Conservation (phyloP, 495 filamentous ascomycete genomes). For the Penicillium angulare region DNA sequence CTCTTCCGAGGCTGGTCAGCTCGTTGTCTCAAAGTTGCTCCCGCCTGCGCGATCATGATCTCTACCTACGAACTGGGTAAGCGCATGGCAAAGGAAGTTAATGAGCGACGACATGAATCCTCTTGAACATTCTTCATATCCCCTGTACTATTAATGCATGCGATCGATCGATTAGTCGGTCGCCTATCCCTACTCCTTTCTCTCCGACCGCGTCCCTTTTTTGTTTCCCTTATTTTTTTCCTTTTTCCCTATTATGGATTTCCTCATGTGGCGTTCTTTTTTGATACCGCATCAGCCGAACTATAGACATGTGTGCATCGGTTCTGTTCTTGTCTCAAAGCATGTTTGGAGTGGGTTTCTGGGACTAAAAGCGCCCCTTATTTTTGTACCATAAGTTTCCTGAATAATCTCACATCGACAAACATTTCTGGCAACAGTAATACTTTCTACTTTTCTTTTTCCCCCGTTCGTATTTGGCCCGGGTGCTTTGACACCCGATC, state of each 20-base stretch:
- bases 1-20: slow-evolving; percentile 90
- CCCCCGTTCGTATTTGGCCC: no score
- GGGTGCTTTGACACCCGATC: slow-evolving; percentile 24
- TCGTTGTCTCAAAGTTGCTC: slow-evolving; percentile 89
- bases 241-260: slow-evolving; percentile 5
- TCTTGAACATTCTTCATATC: slow-evolving; percentile 8
- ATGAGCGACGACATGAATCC: slow-evolving; percentile 57
- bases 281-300: slow-evolving; percentile 32
- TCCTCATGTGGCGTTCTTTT: slow-evolving; percentile 20
- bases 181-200: slow-evolving; percentile 9
- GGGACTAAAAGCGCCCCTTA: slow-evolving; percentile 9
- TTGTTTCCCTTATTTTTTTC: slow-evolving; percentile 8
- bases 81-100: slow-evolving; percentile 75
- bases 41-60: slow-evolving; percentile 99
- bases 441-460: background rate
- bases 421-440: background rate
- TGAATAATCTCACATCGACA: slow-evolving; percentile 4
- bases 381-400: slow-evolving; percentile 13
- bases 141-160: slow-evolving; percentile 30
- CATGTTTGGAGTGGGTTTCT: slow-evolving; percentile 13
- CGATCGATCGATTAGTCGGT: slow-evolving; percentile 17
- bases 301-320: slow-evolving; percentile 27
- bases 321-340: slow-evolving; percentile 7
- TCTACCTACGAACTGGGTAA: slow-evolving; percentile 96
- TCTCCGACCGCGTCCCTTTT: no score